Conservation (phyloP, 1,284 basidiomycete genomes). For the Hymenochaete sp. region DNA sequence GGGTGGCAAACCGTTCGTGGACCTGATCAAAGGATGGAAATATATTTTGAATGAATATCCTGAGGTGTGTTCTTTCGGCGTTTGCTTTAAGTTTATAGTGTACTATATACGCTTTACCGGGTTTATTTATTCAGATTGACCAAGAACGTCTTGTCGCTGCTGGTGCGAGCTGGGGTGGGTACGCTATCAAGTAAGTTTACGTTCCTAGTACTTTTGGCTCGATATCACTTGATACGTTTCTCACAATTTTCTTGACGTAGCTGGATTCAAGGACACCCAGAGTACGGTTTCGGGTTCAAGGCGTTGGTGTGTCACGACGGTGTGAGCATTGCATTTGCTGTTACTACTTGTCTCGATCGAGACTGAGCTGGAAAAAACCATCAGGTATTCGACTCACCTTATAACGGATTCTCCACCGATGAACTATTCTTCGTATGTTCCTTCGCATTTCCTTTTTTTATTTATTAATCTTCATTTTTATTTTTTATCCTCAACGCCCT, state of each 20-base stretch:
- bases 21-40: constrained; percentile 71
- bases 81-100: neutral
- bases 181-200: constrained; percentile 64
- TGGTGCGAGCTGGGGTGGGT: constrained; percentile 76
- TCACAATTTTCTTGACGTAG: constrained; percentile 35
- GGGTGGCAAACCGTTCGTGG: constrained; percentile 82
- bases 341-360: constrained; percentile 15
- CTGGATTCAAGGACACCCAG: constrained; percentile 91
- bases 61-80: constrained; percentile 39
- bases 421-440: constrained; percentile 75
- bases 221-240: neutral
- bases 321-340: constrained; percentile 32
- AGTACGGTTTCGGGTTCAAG: constrained; percentile 79
- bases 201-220: neutral
- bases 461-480: neutral
- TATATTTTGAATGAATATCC: constrained; percentile 61
- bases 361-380: constrained; percentile 12
- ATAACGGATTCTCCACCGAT: constrained; percentile 75
- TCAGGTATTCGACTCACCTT: constrained; percentile 61
- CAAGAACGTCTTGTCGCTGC: constrained; percentile 71
- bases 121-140: constrained; percentile 52
- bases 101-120: neutral
- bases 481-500: neutral
- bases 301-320: constrained; percentile 84
- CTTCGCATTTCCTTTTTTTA: neutral